Conservation (phyloP, 208 protist genomes). For the Acanthamoeba royreba region DNA sequence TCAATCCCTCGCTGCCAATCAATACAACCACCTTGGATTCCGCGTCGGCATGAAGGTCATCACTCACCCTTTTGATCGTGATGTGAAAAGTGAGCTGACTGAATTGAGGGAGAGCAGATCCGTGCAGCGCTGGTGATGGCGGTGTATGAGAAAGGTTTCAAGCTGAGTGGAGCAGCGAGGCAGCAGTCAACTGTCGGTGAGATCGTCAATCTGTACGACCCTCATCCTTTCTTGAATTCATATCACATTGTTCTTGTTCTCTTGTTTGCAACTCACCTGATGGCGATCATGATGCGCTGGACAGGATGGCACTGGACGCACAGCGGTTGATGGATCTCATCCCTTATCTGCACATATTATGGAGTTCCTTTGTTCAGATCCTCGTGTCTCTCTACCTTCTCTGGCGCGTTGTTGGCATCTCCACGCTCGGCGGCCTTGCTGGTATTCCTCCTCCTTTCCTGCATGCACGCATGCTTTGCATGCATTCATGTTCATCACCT, state of each 20-base stretch:
- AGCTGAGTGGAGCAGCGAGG: constrained; percentile 57
- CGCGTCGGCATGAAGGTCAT: constrained; percentile 26
- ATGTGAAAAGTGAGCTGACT: too few species aligned
- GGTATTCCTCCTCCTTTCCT: not conserved
- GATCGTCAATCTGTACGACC: constrained; percentile 84
- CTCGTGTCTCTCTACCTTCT: constrained; percentile 13
- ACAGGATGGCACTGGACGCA: constrained; percentile 75
- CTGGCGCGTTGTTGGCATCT: constrained; percentile 8
- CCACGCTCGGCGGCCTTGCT: constrained; percentile 57
- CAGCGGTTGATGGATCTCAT: constrained; percentile 72
- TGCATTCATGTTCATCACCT: not conserved
- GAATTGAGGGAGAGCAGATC: too few species aligned
- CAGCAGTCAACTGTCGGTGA: constrained; percentile 85
- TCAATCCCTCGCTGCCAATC: not conserved
- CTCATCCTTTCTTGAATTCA: not conserved
- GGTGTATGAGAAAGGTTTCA: constrained; percentile 84
- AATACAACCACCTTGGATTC: constrained; percentile 26
- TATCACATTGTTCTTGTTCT: too few species aligned
- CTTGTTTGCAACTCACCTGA: not conserved
- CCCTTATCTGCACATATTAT: constrained; percentile 74
- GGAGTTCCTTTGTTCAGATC: constrained; percentile 79
- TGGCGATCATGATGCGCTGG: too few species aligned
- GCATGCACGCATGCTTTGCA: not conserved
- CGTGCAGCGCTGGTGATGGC: constrained; percentile 76
- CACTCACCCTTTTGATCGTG: too few species aligned